These are phyloP conservation scores for Rhodotorula mucilaginosa DNA, from an alignment of 1,284 basidiomycete species.

Conservation along the genomic window DNA sequence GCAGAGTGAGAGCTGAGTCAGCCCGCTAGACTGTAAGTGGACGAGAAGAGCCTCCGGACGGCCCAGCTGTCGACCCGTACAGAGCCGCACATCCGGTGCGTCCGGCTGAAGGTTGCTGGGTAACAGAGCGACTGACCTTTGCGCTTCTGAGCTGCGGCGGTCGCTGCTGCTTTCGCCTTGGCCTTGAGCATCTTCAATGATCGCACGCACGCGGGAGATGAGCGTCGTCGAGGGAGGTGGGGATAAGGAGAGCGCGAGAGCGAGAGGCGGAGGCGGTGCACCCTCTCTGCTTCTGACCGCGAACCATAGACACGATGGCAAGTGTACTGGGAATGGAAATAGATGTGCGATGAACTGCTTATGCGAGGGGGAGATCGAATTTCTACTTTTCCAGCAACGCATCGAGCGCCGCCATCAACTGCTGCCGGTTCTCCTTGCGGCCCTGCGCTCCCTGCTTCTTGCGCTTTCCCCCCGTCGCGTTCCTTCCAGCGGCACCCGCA, in stretches of 20 bases:
- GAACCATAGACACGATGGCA: no score
- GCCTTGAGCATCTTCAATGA: constrained; percentile 12
- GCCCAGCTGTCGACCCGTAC: no score
- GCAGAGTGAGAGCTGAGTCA: background rate
- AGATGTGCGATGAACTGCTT: background rate
- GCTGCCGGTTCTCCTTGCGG: background rate
- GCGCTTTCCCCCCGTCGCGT: background rate
- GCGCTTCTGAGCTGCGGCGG: constrained; percentile 18
- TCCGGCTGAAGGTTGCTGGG: no score
- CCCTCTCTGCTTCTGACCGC: no score
- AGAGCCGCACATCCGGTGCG: no score
- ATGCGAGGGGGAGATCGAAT: background rate
- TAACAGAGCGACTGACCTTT: constrained; percentile 3
- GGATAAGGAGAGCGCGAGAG: no score
- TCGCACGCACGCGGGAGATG: no score
- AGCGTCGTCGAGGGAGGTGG: no score
- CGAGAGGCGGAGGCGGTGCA: no score
- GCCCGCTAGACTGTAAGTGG: no score
- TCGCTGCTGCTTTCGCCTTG: constrained; percentile 25
- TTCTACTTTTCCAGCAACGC: constrained; percentile 10
- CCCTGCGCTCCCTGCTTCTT: constrained; percentile 7
- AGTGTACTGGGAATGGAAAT: background rate
- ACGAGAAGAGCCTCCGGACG: background rate
- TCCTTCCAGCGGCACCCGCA: background rate
- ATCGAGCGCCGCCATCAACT: constrained; percentile 4